These are phyloP conservation scores for Cryptococcus sp. DNA, from an alignment of 1,284 basidiomycete species.

Conservation along the genomic window DNA sequence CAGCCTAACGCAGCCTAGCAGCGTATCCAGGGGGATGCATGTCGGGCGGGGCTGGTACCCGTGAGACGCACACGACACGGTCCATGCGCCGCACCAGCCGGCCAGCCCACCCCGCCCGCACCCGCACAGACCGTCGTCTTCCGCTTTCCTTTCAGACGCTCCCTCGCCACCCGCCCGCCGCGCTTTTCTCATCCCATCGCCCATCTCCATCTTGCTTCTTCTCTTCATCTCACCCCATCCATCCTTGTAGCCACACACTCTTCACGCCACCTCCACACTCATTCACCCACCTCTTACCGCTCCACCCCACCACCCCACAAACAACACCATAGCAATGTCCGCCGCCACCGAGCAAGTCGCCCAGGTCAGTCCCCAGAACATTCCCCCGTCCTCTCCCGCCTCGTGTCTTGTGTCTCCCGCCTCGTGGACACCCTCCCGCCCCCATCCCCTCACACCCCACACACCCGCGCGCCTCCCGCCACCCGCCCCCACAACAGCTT, in stretches of 20 bases:
- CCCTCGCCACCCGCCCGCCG: neutral
- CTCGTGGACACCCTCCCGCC: neutral
- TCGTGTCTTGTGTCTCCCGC: neutral
- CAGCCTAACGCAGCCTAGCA: no score
- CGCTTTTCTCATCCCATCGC: neutral
- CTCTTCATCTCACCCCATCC: neutral
- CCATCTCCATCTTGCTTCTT: neutral
- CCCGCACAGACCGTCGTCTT: no score
- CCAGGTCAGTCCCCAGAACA: slow-evolving; percentile 9
- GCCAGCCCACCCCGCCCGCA: no score
- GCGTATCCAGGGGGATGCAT: no score
- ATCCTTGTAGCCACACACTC: no score
- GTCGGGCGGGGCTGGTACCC: no score
- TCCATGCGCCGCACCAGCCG: no score
- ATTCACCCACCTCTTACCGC: no score
- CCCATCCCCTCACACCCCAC: neutral
- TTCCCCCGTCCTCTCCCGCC: no score
- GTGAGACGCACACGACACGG: no score
- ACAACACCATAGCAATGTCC: slow-evolving; percentile 13
- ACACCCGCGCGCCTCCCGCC: neutral
- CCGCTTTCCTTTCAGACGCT: neutral
- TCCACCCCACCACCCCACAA: no score
- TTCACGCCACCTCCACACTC: neutral
- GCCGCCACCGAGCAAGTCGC: slow-evolving; percentile 7
- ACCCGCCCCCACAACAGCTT: no score